Evolutionary conservation across 495 filamentous ascomycete genomes (phyloP).

Genomic region (Gamarada debralockiae): DNA sequence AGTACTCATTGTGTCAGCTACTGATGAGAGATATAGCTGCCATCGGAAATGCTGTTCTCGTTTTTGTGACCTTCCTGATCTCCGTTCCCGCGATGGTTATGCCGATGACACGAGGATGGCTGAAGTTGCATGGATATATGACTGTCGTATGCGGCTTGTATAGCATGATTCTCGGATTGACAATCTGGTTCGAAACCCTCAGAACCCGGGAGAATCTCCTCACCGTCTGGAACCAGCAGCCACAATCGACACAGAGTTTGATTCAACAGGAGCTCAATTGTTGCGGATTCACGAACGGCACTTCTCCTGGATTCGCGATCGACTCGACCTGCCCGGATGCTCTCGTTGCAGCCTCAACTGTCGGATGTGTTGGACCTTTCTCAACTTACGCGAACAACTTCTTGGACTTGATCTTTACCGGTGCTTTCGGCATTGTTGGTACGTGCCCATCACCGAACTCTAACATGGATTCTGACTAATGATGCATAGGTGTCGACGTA

Average conservation of each 20-base stretch:
- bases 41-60: conserved; percentile 60
- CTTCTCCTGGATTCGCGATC: conserved; percentile 57
- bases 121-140: conserved; percentile 57
- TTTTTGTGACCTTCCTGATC: conserved; percentile 50
- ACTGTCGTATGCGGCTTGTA: conserved; percentile 57
- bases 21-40: conserved; percentile 45
- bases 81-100: conserved; percentile 60
- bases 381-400: conserved; percentile 61
- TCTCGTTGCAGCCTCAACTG: conserved; percentile 58
- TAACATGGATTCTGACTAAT: conserved; percentile 9
- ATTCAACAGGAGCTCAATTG: conserved; percentile 67
- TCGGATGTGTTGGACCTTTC: conserved; percentile 61
- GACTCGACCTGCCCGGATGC: conserved; percentile 58
- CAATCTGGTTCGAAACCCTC: conserved; percentile 68
- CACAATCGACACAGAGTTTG: conserved; percentile 48
- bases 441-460: neutral
- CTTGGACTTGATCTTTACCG: conserved; percentile 70
- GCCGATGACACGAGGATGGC: conserved; percentile 47
- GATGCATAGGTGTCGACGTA: conserved; percentile 11
- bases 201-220: conserved; percentile 53
- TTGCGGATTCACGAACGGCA: conserved; percentile 69
- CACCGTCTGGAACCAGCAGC: conserved; percentile 51
- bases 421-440: conserved; percentile 70
- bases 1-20: neutral
- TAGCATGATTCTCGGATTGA: conserved; percentile 60